Conservation (phyloP, 345 rosid genomes). For the Ceriops zippeliana region DNA sequence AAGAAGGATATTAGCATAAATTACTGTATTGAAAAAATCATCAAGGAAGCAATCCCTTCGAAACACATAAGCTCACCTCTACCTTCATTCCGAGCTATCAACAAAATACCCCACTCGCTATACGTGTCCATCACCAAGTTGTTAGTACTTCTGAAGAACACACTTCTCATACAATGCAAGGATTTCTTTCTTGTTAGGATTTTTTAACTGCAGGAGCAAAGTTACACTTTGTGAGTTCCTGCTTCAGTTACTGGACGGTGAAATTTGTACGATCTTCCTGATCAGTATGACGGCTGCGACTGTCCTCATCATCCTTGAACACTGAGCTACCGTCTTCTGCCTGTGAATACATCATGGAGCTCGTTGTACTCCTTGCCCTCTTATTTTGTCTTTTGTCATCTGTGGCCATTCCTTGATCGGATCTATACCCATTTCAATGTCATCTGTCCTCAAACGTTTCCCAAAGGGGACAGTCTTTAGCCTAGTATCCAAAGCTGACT, state of each 20-base stretch:
- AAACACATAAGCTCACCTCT: background rate
- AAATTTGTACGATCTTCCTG: slow-evolving; percentile 75
- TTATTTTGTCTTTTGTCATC: slow-evolving; percentile 57
- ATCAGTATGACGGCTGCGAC: slow-evolving; percentile 49
- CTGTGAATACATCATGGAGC: slow-evolving; percentile 40
- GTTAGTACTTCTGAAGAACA: slow-evolving; percentile 59
- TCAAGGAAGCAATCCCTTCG: background rate
- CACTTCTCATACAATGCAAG: slow-evolving; percentile 70
- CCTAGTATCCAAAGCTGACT: slow-evolving; percentile 76
- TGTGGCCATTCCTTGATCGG: slow-evolving; percentile 50
- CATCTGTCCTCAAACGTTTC: slow-evolving; percentile 65
- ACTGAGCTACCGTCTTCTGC: slow-evolving; percentile 70
- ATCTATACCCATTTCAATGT: slow-evolving; percentile 58
- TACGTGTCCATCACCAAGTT: slow-evolving; percentile 25
- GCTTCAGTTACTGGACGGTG: slow-evolving; percentile 71
- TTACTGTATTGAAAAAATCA: background rate
- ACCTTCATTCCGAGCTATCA: slow-evolving; percentile 1
- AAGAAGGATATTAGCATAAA: too few relatives aligned
- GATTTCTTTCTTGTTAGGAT: slow-evolving; percentile 76
- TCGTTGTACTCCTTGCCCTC: slow-evolving; percentile 60
- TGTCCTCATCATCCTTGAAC: slow-evolving; percentile 58
- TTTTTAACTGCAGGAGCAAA: slow-evolving; percentile 72
- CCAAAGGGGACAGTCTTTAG: slow-evolving; percentile 71
- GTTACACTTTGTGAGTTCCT: slow-evolving; percentile 79
- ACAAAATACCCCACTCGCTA: slow-evolving; percentile 17